A percentile compares a stretch with the other conserved stretches of the same genome.
Evolutionary conservation across 1,284 basidiomycete species (phyloP).

Genomic region (Fomitopsis schrenkii): DNA sequence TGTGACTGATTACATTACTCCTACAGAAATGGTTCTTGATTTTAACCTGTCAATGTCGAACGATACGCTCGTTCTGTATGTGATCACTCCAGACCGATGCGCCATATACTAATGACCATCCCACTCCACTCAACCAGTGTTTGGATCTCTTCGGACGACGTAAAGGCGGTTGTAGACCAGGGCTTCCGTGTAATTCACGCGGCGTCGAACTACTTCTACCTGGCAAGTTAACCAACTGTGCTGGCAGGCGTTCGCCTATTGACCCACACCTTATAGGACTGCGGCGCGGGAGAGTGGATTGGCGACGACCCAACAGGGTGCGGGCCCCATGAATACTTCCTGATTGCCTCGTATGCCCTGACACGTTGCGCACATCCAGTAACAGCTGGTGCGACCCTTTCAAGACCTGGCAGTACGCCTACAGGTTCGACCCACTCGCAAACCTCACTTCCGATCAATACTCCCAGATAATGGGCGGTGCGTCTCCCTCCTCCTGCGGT

Average conservation of each 20-base stretch:
- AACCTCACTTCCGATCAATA: constrained; percentile 48
- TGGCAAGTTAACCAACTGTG: constrained; percentile 29
- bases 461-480: constrained; percentile 58
- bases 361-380: constrained; percentile 8
- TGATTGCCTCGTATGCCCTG: not conserved
- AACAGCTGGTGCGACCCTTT: constrained; percentile 70
- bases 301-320: constrained; percentile 47
- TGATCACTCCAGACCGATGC: not conserved
- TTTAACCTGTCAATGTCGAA: constrained; percentile 60
- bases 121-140: constrained; percentile 34
- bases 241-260: not conserved
- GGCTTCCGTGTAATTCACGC: constrained; percentile 51
- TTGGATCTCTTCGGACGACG: constrained; percentile 48
- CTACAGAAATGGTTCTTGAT: constrained; percentile 59
- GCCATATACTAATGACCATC: too few relatives aligned
- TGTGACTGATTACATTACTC: not conserved
- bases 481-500: not conserved
- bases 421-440: constrained; percentile 70
- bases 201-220: constrained; percentile 57
- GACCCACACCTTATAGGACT: constrained; percentile 47
- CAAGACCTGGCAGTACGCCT: constrained; percentile 74
- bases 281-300: constrained; percentile 78
- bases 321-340: constrained; percentile 2
- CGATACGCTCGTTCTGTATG: constrained; percentile 68
- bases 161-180: constrained; percentile 38